Conservation (phyloP, 176 grass and related monocot species). For the Typha latifolia region DNA sequence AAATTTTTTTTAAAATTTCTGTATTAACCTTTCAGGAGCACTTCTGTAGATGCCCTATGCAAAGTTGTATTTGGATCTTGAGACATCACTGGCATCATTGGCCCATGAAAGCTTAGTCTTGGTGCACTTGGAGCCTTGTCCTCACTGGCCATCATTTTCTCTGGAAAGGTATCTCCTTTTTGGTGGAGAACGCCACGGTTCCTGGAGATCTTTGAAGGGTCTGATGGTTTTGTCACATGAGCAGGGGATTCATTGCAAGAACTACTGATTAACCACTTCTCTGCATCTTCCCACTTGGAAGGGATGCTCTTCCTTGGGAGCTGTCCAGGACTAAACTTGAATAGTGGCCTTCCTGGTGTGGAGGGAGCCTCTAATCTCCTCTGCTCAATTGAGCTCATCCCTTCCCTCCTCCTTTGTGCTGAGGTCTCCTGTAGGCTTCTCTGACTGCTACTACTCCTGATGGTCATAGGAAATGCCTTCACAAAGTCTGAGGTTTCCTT, state of each 20-base stretch:
- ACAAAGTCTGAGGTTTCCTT: slow-evolving; percentile 59
- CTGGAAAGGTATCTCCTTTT: slow-evolving; percentile 22
- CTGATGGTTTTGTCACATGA: slow-evolving; percentile 29
- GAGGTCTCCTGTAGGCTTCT: slow-evolving; percentile 30
- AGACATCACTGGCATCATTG: slow-evolving; percentile 14
- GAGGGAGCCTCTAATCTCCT: slow-evolving; percentile 30
- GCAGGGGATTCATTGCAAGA: slow-evolving; percentile 22
- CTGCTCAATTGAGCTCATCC: slow-evolving; percentile 8
- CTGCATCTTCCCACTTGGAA: slow-evolving; percentile 99
- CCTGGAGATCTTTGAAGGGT: slow-evolving; percentile 31
- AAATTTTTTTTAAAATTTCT: not conserved
- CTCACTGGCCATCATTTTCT: slow-evolving; percentile 13
- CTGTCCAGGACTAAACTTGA: slow-evolving; percentile 44
- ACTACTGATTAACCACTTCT: slow-evolving; percentile 74
- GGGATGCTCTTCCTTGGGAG: slow-evolving; percentile 44
- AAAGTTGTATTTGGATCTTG: slow-evolving; percentile 25
- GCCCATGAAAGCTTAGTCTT: slow-evolving; percentile 19
- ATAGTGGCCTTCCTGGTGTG: slow-evolving; percentile 39
- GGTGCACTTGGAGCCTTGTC: slow-evolving; percentile 14
- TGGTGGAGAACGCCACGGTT: slow-evolving; percentile 17
- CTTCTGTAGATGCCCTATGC: slow-evolving; percentile 37
- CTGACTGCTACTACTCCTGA: slow-evolving; percentile 14
- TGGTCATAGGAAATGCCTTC: slow-evolving; percentile 46
- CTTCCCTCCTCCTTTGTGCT: slow-evolving; percentile 32
- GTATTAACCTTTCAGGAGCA: slow-evolving; percentile 72